Evolutionary conservation across 345 rosid species (phyloP), one percentile per base, ranked within the genome.

Genomic region (Ricinus communis): DNA sequence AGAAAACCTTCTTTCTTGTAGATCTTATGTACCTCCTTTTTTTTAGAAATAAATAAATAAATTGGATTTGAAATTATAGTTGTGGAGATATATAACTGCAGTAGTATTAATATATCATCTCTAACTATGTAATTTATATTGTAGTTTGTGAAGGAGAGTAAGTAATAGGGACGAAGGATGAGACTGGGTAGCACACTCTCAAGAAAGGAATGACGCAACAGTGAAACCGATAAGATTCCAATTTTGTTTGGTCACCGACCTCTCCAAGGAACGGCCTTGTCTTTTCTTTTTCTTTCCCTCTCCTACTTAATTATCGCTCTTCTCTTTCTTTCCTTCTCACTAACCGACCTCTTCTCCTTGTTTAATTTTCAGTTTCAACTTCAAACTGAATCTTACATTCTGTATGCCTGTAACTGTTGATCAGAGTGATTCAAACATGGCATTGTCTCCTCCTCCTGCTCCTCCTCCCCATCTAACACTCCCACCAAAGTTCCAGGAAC

Each of bases 191-290:
- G 53, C 69, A 51, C 31, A 41, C 36, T 0, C 56, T 31, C 19
- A 43, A 30, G 45, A 69, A 50, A 64, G 40, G 75, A 79, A 40
- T 67, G 73, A 72, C 77, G 79, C 80, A 72, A 72, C 62, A 64
- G 82, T 69, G 25, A 22, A 54, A 63, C 8, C 65, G n/a, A 43
- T 19, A 62, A 58, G 27, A 57, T 64, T 64, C 69, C 52, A 8
- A 14, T 2, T 8, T 21, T 15, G 30, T 64, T 46, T 31, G 8
- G 16, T 33, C 66, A 24, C 55, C 19, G 30, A 21, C 66, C 65
- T 31, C 18, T 8, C n/a, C 50, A 16, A 40, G 15, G 30, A 52
- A 46, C 46, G 46, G 56, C 46, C 5, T 31, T 47, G 45, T n/a
- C 70, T 36, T 62, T 61, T 43, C 49, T 30, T 50, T 55, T 43